Evolutionary conservation across 1,139 yeast species (phyloP).

Genomic region (Saccharomycopsis phalli): DNA sequence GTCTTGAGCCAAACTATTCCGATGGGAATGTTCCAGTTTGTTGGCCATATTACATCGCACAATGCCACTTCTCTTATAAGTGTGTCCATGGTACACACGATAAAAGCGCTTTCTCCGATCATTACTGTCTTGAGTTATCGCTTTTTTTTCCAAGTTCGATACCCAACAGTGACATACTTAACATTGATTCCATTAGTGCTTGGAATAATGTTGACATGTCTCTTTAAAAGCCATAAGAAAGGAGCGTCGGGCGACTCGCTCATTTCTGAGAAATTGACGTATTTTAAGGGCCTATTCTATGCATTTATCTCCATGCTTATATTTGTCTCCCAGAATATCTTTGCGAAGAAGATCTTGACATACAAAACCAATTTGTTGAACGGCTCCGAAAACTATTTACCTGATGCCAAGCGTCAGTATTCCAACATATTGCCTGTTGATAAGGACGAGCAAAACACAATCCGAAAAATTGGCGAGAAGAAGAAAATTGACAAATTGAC

Average conservation of each 20-base stretch:
- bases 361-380: conserved; percentile 27
- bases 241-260: background rate
- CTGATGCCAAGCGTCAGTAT: conserved; percentile 4
- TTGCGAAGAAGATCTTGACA: conserved; percentile 80
- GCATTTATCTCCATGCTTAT: conserved; percentile 78
- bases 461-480: conserved; percentile 11
- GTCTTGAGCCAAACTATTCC: conserved; percentile 71
- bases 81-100: conserved; percentile 87
- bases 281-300: conserved; percentile 59
- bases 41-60: conserved; percentile 86
- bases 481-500: conserved; percentile 66
- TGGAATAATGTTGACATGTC: conserved; percentile 63
- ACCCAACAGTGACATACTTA: conserved; percentile 51
- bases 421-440: conserved; percentile 17
- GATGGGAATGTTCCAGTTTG: conserved; percentile 84
- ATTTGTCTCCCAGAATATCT: conserved; percentile 87
- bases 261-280: conserved; percentile 22
- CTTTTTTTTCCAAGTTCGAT: conserved; percentile 45
- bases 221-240: conserved; percentile 21
- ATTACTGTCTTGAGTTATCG: conserved; percentile 76
- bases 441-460: conserved; percentile 11
- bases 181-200: conserved; percentile 59
- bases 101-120: conserved; percentile 85
- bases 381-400: conserved; percentile 2
- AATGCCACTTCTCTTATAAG: conserved; percentile 88